Base-by-base conservation (phyloP, 106 monocot species). In the Chionographis japonica region DNA sequence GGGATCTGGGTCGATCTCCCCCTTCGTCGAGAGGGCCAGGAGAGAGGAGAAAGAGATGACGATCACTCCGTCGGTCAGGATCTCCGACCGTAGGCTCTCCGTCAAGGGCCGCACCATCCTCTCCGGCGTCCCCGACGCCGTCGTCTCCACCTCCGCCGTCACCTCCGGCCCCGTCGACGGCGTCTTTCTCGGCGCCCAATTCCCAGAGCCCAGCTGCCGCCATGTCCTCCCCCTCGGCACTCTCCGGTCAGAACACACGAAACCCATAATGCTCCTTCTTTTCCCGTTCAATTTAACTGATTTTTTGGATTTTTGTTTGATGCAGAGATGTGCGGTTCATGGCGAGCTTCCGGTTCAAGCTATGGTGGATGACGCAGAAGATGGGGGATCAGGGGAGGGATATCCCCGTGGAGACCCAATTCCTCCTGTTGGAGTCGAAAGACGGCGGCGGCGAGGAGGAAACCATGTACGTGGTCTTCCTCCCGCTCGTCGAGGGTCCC, bases 321-420 rank as follows among this genome's bases (percentile, higher is more conserved):
- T 69, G 4, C 76, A 85, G 85, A 38, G 79, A 68, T 39, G 50
- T 76, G 42, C 68, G 88, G 56, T 88, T 88, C 70, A 27, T 88
- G 70, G 78, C 84, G 50, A 76, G 74, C 58, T 88, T 85, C 58
- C 72, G 88, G 12, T 88, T 85, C 67, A 88, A 85, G 77, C 81
- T 88, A 17, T 88, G 85, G 84, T 88, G 88, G 88, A 88, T 88
- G 88, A 65, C 88, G 2, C 88, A 88, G 60, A 85, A 59, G 62
- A 88, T 85, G 81, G 88, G 88, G 27, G 52, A 69, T 12, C 61
- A 42, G 18, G 88, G 84, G 52, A 15, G 78, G 2, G 88, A 88
- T 4, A 64, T 88, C 43, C 88, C 88, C n/a, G 54, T 70, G 12
- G 84, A 84, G 70, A 84, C 81, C 43, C 81, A 84, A 66, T 91